Evolutionary conservation across 768 basidiomycete genomes (phyloP), one percentile per base, ranked within the genome.

Genomic region (Gloeophyllum trabeum): DNA sequence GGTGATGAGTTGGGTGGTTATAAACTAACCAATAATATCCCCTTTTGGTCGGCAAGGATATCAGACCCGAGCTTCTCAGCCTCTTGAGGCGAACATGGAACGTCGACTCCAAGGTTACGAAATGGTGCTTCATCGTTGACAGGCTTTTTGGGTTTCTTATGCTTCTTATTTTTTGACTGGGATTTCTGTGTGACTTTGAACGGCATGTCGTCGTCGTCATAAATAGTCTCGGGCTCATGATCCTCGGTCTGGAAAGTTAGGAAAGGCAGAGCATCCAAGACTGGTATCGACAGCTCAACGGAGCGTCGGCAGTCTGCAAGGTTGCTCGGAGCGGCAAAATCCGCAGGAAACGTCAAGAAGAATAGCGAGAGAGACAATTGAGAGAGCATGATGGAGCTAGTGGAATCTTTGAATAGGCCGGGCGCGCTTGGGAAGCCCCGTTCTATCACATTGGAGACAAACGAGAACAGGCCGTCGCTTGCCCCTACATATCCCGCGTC

Each of bases 61-160:
- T 51, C 26, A 2, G 7, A 5, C 0, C 54, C 48, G 18, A 52
- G 40, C 14, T 43, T 26, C n/a, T 39, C 37, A 1, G 54, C 54
- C 25, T 59, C 58, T 7, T 40, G 32, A 1, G 35, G 23, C 6
- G 41, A 51, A n/a, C 24, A 24, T 6, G 69, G 67, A 3, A 58
- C 42, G 4, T 39, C 42, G 1, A 46, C 21, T 3, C 51, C 48
- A 19, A 69, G 47, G 32, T 40, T 54, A 4, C 43, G 48, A 32
- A 69, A 66, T 0, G 54, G 54, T 1, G 48, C 35, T 16, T 24
- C 19, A 30, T 70, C 52, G 7, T 64, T 32, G n/a, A n/a, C n/a
- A 20, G n/a, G 10, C 10, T 41, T 39, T 20, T 40, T 22, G 18
- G 39, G 20, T 24, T 24, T 19, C 13, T 23, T 3, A 24, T 19